A percentile compares a stretch with the other conserved stretches of the same genome.
These are phyloP conservation scores for Rubia balearica DNA, from an alignment of 305 asterid species.

Conservation along the genomic window DNA sequence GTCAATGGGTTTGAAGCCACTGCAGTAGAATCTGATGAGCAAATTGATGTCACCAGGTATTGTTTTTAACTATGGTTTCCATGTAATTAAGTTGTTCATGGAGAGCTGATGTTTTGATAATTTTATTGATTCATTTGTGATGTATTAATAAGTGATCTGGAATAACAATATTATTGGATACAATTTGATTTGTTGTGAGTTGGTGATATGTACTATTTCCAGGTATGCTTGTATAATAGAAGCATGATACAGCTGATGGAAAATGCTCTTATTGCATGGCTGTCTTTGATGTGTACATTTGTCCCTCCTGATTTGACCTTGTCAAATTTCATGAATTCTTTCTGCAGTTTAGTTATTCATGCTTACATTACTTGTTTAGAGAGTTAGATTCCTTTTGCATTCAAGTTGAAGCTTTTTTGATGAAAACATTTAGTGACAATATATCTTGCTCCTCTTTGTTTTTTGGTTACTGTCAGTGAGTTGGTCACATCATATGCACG, in stretches of 20 bases:
- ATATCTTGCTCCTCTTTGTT: constrained; percentile 13
- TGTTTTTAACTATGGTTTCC: neutral
- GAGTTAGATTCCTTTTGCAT: neutral
- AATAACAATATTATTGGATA: neutral
- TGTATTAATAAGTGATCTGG: constrained; percentile 4
- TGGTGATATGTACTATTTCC: neutral
- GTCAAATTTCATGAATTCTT: constrained; percentile 5
- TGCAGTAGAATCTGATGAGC: constrained; percentile 78
- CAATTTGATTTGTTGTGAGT: neutral
- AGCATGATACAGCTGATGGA: neutral
- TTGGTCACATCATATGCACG: constrained; percentile 56
- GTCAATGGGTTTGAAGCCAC: constrained; percentile 89
- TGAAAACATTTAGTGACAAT: neutral
- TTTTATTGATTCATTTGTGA: neutral
- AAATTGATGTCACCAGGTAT: constrained; percentile 80
- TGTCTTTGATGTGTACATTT: neutral
- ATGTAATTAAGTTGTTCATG: neutral
- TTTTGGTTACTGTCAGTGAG: constrained; percentile 50
- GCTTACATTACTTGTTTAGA: no score
- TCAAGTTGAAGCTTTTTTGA: neutral
- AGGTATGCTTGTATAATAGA: neutral
- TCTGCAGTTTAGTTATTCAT: neutral
- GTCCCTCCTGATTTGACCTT: neutral
- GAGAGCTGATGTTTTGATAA: neutral
- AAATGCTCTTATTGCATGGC: neutral